phyloP scores from a whole-genome alignment of 2,329 filamentous ascomycete species.

The Davidsoniella australis region DNA sequence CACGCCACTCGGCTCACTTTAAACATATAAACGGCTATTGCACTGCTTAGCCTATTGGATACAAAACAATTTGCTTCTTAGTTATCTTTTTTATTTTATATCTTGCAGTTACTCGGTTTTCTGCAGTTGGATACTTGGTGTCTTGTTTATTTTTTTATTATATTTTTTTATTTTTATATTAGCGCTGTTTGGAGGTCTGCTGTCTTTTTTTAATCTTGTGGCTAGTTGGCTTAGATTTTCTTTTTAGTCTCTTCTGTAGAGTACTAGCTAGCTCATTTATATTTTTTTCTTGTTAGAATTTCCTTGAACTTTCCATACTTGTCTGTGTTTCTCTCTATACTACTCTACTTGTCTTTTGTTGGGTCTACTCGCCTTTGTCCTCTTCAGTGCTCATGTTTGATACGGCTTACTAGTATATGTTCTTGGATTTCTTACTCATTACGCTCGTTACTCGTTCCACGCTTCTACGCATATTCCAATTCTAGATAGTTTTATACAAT shows the following conservation, averaged over 20 bases:
- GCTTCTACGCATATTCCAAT: no score
- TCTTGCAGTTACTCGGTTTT: neutral
- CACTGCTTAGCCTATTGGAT: neutral
- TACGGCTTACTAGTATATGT: neutral
- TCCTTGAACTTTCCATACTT: no score
- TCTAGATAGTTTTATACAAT: neutral
- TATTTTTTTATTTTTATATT: neutral
- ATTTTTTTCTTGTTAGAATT: slow-evolving; percentile 2
- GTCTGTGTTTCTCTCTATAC: no score
- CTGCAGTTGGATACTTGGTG: neutral
- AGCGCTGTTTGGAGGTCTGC: neutral
- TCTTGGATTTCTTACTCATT: neutral
- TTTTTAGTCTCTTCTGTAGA: slow-evolving; percentile 5
- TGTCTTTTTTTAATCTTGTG: neutral
- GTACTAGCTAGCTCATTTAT: neutral
- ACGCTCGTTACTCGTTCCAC: no score
- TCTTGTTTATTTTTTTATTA: neutral
- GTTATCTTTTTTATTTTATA: neutral
- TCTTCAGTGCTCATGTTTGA: neutral
- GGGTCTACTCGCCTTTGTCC: neutral
- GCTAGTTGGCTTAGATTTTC: neutral
- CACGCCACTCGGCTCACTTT: no score
- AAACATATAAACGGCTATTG: neutral
- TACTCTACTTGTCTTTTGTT: no score
- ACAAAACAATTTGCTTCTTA: neutral